Percentiles rank a stretch among this genome's conserved stretches.
These are phyloP conservation scores for Colletotrichum filicis DNA, from an alignment of 2,329 filamentous ascomycete genomes.

Conservation along the genomic window DNA sequence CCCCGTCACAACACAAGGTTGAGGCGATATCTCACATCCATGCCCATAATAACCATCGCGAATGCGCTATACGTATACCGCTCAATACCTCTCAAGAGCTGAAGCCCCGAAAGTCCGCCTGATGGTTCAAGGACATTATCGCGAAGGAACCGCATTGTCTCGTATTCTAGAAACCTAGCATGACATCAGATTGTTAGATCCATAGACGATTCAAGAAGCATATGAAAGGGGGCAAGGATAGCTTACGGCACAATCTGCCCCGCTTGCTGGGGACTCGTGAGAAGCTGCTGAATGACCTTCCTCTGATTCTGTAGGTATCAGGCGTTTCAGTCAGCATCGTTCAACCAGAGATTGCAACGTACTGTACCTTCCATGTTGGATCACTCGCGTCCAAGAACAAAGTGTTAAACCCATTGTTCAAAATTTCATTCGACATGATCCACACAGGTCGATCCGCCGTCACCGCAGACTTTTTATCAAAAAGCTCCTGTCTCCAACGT, in stretches of 20 bases:
- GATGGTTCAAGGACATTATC: not conserved
- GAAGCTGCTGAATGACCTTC: slow-evolving; percentile 9
- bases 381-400: slow-evolving; percentile 12
- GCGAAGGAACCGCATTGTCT: not conserved
- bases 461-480: slow-evolving; percentile 18
- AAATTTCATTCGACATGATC: slow-evolving; percentile 12
- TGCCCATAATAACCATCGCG: not conserved
- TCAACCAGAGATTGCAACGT: too few relatives aligned
- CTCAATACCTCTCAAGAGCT: not conserved
- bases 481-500: not conserved
- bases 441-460: slow-evolving; percentile 15
- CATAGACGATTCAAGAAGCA: too few relatives aligned
- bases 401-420: slow-evolving; percentile 5
- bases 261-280: slow-evolving; percentile 2
- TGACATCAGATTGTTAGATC: too few relatives aligned
- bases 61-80: slow-evolving; percentile 16
- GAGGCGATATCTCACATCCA: not conserved
- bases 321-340: not conserved
- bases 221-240: too few relatives aligned
- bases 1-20: not conserved
- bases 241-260: slow-evolving; percentile 15
- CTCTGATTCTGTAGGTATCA: not conserved
- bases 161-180: not conserved
- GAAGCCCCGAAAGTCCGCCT: not conserved
- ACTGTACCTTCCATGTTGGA: slow-evolving; percentile 3